Base-by-base conservation (phyloP, 805 yeast genomes). In the Saturnispora kantuleensis region DNA sequence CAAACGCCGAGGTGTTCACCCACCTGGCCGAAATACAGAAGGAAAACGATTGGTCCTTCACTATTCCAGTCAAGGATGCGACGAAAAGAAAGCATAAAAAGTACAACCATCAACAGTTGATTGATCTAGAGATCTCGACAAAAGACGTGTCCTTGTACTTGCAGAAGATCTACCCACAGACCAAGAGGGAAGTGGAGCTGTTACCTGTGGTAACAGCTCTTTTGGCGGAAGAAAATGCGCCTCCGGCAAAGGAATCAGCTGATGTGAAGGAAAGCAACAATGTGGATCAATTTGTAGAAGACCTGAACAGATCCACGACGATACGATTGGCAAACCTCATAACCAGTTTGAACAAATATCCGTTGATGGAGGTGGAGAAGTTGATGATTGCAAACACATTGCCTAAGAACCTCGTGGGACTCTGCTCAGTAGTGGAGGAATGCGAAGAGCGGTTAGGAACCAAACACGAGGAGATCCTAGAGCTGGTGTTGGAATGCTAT, bases 381-480 rank as follows among this genome's bases (percentile, higher is more conserved):
- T 66, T 90, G 35, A 96, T 90, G 63, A 76, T 90, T 34, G 73
- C 89, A 45, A 89, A 90, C 59, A 69, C 79, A 7, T 70, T 86
- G 28, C 98, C 98, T 1, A 68, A 81, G 38, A 76, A 86, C 5
- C 66, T 86, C 69, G 96, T 89, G 10, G 81, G 77, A 32, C 68
- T 90, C 42, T 87, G 79, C 58, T 72, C 93, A 0, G 66, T 90
- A 28, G 78, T 90, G 1, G 98, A 90, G 58, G 97, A 93, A 58
- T 90, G 96, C 62, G 98, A 90, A 53, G 79, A 77, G 49, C 70
- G 98, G 53, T 82, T 88, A 54, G 64, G 84, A 47, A 82, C 76
- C 1, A 71, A 79, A 48, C 70, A 84, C 40, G 74, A 77, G 38
- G 65, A 67, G 3, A 73, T 90, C 2, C 50, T 90, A 29, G 73